These are phyloP conservation scores for Smittium culicis DNA, from an alignment of 371 early-diverging fungal species.

Conservation along the genomic window DNA sequence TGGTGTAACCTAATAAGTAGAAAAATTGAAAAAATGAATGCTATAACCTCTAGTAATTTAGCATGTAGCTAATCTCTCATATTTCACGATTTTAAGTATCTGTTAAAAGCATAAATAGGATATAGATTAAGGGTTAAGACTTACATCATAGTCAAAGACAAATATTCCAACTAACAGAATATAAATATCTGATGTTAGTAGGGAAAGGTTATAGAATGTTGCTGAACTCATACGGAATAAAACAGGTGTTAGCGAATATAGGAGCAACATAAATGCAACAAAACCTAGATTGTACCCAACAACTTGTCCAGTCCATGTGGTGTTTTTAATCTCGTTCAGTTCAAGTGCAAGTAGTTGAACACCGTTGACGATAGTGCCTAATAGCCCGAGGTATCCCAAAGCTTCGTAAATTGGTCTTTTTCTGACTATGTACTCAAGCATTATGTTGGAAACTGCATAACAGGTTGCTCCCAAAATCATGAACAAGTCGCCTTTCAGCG, in stretches of 20 bases:
- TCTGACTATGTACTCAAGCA: slow-evolving; percentile 51
- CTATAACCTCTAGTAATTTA: no score
- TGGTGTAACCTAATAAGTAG: slow-evolving; percentile 26
- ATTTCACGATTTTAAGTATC: no score
- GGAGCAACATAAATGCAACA: slow-evolving; percentile 45
- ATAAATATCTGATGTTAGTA: slow-evolving; percentile 64
- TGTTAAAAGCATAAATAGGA: background rate
- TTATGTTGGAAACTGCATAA: slow-evolving; percentile 53
- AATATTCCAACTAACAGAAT: slow-evolving; percentile 51
- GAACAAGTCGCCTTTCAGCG: slow-evolving; percentile 52
- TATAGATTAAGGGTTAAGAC: slow-evolving; percentile 9
- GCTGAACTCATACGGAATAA: slow-evolving; percentile 53
- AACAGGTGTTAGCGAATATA: slow-evolving; percentile 52
- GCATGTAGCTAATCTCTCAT: no score
- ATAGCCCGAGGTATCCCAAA: slow-evolving; percentile 51
- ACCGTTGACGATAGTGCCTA: slow-evolving; percentile 51
- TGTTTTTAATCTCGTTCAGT: slow-evolving; percentile 31
- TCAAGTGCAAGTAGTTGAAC: slow-evolving; percentile 53
- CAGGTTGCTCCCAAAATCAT: slow-evolving; percentile 51
- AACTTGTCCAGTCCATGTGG: slow-evolving; percentile 32
- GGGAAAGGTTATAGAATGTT: slow-evolving; percentile 57
- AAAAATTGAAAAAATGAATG: background rate
- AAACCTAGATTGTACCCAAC: slow-evolving; percentile 46
- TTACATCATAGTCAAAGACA: slow-evolving; percentile 41
- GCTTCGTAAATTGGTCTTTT: slow-evolving; percentile 54